phyloP scores from a whole-genome alignment of 2,329 filamentous ascomycete species.

The Aspergillus sp. region DNA sequence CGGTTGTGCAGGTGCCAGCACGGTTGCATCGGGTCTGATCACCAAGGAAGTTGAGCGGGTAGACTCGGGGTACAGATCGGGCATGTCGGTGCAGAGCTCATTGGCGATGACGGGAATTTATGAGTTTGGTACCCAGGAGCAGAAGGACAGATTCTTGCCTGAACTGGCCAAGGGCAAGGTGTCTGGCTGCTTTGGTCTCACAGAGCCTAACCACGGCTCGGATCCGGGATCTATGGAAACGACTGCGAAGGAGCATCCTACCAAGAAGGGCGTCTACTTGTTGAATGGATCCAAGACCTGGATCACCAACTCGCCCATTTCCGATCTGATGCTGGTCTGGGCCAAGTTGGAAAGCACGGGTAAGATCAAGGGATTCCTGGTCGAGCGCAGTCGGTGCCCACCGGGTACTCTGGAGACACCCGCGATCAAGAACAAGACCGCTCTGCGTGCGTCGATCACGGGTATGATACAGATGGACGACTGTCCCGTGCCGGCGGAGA shows the following conservation, averaged over 20 bases:
- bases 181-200: slow-evolving; percentile 81
- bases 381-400: slow-evolving; percentile 81
- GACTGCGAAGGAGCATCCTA: slow-evolving; percentile 75
- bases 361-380: slow-evolving; percentile 88
- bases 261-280: slow-evolving; percentile 74
- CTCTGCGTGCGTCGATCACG: slow-evolving; percentile 85
- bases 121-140: slow-evolving; percentile 79
- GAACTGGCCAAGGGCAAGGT: slow-evolving; percentile 76
- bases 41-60: slow-evolving; percentile 86
- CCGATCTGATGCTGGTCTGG: slow-evolving; percentile 83
- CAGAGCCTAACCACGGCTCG: slow-evolving; percentile 88
- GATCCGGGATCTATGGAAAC: slow-evolving; percentile 92
- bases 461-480: slow-evolving; percentile 97
- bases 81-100: slow-evolving; percentile 89
- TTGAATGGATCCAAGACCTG: slow-evolving; percentile 84
- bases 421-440: slow-evolving; percentile 90
- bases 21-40: slow-evolving; percentile 83
- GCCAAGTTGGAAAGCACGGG: slow-evolving; percentile 86
- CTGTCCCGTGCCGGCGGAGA: slow-evolving; percentile 79
- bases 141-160: slow-evolving; percentile 79
- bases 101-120: slow-evolving; percentile 91
- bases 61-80: slow-evolving; percentile 85
- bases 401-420: slow-evolving; percentile 88
- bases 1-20: slow-evolving; percentile 81
- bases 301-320: slow-evolving; percentile 92